Percentiles rank a stretch among this genome's conserved stretches.
Conservation (phyloP, 345 rosid species). For the Stellera chamaejasme region DNA sequence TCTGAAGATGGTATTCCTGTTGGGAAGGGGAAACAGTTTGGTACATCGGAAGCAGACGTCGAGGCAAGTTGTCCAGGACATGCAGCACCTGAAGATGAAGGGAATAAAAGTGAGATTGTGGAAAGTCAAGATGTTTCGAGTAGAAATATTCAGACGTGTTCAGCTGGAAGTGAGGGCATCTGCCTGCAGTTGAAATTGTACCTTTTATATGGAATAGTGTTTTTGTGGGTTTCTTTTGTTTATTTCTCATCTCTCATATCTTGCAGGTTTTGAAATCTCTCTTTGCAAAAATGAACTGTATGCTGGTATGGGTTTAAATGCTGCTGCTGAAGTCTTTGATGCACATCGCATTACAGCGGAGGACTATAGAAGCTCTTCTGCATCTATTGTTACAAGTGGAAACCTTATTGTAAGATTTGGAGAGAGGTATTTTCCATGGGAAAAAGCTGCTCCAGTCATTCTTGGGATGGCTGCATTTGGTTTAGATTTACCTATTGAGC, state of each 20-base stretch:
- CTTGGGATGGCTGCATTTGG: conserved; percentile 71
- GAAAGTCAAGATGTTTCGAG: conserved; percentile 26
- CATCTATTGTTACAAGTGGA: conserved; percentile 53
- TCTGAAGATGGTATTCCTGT: conserved; percentile 20
- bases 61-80: conserved; percentile 13
- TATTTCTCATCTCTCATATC: conserved; percentile 6
- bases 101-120: conserved; percentile 22
- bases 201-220: neutral
- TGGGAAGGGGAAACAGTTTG: conserved; percentile 26
- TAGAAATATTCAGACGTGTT: conserved; percentile 18
- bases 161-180: conserved; percentile 32
- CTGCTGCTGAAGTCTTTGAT: conserved; percentile 73
- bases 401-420: conserved; percentile 51
- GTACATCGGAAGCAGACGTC: conserved; percentile 27
- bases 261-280: conserved; percentile 76
- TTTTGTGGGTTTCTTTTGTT: conserved; percentile 7
- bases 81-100: conserved; percentile 20
- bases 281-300: conserved; percentile 70
- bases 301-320: conserved; percentile 63
- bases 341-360: conserved; percentile 52
- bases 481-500: conserved; percentile 54
- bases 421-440: conserved; percentile 63
- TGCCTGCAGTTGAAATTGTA: neutral
- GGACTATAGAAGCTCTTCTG: conserved; percentile 48
- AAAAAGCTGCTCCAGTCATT: conserved; percentile 72